Evolutionary conservation across 2,329 filamentous ascomycete genomes (phyloP), one percentile per base, ranked within the genome.

Genomic region (Aspergillus novofumigatus): DNA sequence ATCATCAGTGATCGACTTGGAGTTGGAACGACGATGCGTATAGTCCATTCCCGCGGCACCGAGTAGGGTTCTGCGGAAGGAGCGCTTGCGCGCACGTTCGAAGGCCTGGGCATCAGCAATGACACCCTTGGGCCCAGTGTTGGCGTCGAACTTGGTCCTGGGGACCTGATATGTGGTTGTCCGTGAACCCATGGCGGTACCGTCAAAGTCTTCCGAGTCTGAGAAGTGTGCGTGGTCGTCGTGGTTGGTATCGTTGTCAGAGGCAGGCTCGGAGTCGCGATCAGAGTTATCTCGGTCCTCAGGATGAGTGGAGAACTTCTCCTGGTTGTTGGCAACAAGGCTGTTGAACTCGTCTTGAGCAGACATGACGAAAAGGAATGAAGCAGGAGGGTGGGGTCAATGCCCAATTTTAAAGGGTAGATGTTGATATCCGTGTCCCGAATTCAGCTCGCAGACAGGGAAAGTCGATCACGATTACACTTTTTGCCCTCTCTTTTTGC

Each of bases 101-200:
- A 78, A 80, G 51, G 78, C 76, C 58, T 78, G 77, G 29, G 78
- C 78, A 60, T 81, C 78, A 49, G 78, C 78, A 54, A 81, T 81
- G 59, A 81, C 78, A 53, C 78, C 78, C 63, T 81, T 81, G 51
- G 78, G 78, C 0, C 78, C 78, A 8, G 78, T 81, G 60, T 80
- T 80, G 64, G 78, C 78, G 54, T 79, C 75, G 64, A 74, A 80
- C 51, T 72, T 67, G 32, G 76, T 78, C 44, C 73, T 71, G 32
- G 78, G 78, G 29, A 80, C 65, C 53, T 77, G 74, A 62, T 78
- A 79, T 49, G 69, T 72, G 17, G 62, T 49, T 32, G 67, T 64
- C 28, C 74, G 66, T 58, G 75, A 68, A 64, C 67, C 66, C 71
- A 77, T 73, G 59, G 66, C 60, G 60, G 65, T 38, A 38, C 6